Percentiles rank a stretch among this genome's conserved stretches.
Evolutionary conservation across 257 asterid species (phyloP).

Genomic region (Solanum pimpinellifolium): DNA sequence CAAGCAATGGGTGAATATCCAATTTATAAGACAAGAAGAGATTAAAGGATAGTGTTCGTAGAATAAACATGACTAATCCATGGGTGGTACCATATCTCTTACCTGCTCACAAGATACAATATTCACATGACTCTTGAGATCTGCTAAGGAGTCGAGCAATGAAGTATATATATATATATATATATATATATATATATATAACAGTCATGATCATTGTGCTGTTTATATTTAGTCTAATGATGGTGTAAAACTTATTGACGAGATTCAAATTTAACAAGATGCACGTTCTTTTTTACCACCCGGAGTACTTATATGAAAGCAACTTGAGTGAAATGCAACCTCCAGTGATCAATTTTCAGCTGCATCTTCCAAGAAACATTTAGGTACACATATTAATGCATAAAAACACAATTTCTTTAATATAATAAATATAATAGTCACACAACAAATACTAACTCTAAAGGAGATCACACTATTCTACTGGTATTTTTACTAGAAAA

Average conservation of each 20-base stretch:
- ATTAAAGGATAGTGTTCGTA: too few relatives aligned
- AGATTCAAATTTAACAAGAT: not conserved
- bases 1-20: too few relatives aligned
- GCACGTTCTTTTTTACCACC: not conserved
- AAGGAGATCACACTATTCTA: too few relatives aligned
- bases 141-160: too few relatives aligned
- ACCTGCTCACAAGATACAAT: not conserved
- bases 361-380: not conserved
- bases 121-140: not conserved
- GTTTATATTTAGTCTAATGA: too few relatives aligned
- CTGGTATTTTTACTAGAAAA: not conserved
- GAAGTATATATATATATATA: too few relatives aligned
- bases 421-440: too few relatives aligned
- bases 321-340: not conserved
- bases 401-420: too few relatives aligned
- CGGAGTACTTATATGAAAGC: not conserved
- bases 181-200: too few relatives aligned
- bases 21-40: too few relatives aligned
- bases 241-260: not conserved
- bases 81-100: constrained; percentile 4
- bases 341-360: too few relatives aligned
- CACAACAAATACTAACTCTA: too few relatives aligned
- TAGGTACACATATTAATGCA: not conserved
- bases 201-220: not conserved
- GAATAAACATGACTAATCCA: not conserved